Percentiles rank a stretch among this genome's conserved stretches.
phyloP scores from a whole-genome alignment of 352 stramenopile species.

The Blastocystis sp. region DNA sequence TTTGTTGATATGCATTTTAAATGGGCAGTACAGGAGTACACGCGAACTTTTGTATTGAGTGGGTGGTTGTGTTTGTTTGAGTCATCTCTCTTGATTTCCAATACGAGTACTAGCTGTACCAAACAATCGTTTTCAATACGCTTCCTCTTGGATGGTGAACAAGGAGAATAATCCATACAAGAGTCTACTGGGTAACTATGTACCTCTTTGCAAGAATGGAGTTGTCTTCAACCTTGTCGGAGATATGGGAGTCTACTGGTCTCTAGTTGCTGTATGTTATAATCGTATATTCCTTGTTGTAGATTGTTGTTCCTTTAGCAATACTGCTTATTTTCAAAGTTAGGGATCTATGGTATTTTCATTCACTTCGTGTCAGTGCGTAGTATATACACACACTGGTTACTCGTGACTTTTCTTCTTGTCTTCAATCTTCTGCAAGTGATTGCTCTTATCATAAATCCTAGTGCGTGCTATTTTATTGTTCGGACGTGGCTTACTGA shows the following conservation, averaged over 20 bases:
- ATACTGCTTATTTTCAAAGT: background rate
- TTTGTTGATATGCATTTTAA: constrained; percentile 24
- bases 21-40: constrained; percentile 4
- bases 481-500: constrained; percentile 9
- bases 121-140: no score
- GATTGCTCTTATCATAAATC: background rate
- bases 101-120: no score
- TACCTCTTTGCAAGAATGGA: background rate
- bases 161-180: constrained; percentile 43
- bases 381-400: constrained; percentile 8
- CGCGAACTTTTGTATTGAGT: background rate
- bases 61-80: background rate
- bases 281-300: background rate
- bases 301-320: background rate
- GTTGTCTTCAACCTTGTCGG: background rate
- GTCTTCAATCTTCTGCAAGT: background rate
- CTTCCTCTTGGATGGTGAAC: constrained; percentile 4
- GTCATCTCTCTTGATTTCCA: background rate
- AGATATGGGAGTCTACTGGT: background rate
- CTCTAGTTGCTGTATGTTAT: background rate
- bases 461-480: background rate
- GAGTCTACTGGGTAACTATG: background rate
- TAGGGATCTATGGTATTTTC: background rate
- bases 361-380: background rate
- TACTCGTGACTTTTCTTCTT: background rate